Base-by-base conservation (phyloP, 768 basidiomycete genomes). In the Clavaria fumosa region DNA sequence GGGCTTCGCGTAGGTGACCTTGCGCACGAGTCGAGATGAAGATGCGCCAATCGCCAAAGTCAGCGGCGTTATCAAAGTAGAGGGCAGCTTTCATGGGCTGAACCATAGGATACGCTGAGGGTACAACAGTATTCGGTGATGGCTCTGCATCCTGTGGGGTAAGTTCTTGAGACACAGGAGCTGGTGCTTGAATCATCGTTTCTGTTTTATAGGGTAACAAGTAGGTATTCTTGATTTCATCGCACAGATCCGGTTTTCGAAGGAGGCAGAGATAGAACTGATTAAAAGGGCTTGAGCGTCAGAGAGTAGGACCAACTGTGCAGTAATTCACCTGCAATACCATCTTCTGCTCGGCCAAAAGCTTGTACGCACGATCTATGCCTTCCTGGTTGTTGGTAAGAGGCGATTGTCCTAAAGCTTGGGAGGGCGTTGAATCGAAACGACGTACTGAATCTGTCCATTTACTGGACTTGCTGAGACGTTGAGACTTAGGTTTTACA, bases 11-110 rank as follows among this genome's bases (percentile, higher is more conserved):
- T 3, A 79, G 49, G 41, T 70, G 61, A 11, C 53, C 53, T 35
- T 67, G 62, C 0, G 72, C 75, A 14, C 63, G 55, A 0, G 59
- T 63, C 5, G 69, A 66, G 4, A 78, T 66, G 12, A 75, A 51
- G 34, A 81, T 67, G 0, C 56, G 56, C 79, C 78, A 81, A 17
- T 67, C 62, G 2, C 79, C 78, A 30, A 79, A 76, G 0, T 69
- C 71, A 6, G 67, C 60, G 0, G 67, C 63, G 27, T 61, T 71
- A 18, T 75, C 68, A 41, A 75, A 75, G 49, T 75, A 66, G 1
- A 76, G 52, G 0, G 71, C 72, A 4, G 72, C 66, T 50, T 69
- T 75, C 60, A 74, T 62, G 0, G 74, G 69, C 36, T 69, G 73
- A 0, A 72, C 63, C 35, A 55, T 55, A 0, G 70, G 69, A 37